phyloP scores from a whole-genome alignment of 1,284 basidiomycete genomes.

The Rhodotorula sp. region DNA sequence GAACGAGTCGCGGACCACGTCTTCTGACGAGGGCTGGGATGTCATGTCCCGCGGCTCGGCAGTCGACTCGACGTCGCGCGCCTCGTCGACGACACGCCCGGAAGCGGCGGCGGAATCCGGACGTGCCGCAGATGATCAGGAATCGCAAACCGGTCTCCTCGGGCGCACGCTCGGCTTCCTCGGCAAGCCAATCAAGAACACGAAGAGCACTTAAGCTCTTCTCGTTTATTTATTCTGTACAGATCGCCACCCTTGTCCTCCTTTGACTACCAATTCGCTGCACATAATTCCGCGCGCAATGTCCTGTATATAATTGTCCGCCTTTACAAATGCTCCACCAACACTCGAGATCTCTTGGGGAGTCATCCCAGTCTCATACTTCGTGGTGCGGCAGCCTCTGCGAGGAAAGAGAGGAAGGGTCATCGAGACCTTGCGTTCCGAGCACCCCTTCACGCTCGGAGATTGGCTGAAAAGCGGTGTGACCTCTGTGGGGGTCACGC shows the following conservation, averaged over 20 bases:
- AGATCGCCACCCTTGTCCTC: too few relatives aligned
- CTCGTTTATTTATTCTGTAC: too few relatives aligned
- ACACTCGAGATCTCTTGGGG: background rate
- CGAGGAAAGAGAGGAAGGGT: slow-evolving; percentile 11
- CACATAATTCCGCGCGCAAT: too few relatives aligned
- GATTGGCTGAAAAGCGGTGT: background rate
- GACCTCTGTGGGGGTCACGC: background rate
- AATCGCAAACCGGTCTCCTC: slow-evolving; percentile 10
- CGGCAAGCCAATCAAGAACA: slow-evolving; percentile 9
- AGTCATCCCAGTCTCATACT: background rate
- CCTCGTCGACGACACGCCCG: background rate
- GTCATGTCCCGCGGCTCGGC: slow-evolving; percentile 29
- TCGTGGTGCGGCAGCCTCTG: background rate
- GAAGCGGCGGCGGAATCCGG: background rate
- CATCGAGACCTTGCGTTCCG: slow-evolving; percentile 8
- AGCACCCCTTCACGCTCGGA: slow-evolving; percentile 7
- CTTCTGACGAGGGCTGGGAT: slow-evolving; percentile 29
- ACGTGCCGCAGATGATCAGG: background rate
- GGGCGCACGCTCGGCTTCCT: slow-evolving; percentile 21
- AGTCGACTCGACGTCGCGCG: slow-evolving; percentile 9
- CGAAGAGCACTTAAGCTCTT: background rate
- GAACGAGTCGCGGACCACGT: slow-evolving; percentile 13
- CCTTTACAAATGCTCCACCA: too few relatives aligned
- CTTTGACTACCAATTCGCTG: too few relatives aligned
- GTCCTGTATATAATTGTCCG: too few relatives aligned